These are phyloP conservation scores for Berberis thunbergii DNA, from an alignment of 164 flowering plant genomes.

Conservation along the genomic window DNA sequence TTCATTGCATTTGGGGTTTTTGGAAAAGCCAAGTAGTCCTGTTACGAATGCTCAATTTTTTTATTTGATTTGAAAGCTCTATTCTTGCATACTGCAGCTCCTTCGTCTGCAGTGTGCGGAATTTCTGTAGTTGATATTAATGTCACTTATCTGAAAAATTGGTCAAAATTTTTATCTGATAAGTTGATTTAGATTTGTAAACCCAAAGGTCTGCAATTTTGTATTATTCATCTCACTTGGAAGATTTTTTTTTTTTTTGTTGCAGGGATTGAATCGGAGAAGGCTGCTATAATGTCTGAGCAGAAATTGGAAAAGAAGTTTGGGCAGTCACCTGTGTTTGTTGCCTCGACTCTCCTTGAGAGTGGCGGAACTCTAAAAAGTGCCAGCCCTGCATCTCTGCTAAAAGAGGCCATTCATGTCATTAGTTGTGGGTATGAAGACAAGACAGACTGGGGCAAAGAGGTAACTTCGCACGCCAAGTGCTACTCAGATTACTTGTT, in stretches of 20 bases:
- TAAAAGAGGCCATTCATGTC: slow-evolving; percentile 78
- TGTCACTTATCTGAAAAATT: neutral
- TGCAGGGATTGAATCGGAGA: slow-evolving; percentile 40
- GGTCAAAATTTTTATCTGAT: neutral
- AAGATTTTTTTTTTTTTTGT: neutral
- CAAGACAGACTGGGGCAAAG: slow-evolving; percentile 79
- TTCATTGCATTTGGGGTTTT: no score
- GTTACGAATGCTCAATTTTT: no score
- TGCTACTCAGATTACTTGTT: neutral
- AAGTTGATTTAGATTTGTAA: neutral
- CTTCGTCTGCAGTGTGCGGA: no score
- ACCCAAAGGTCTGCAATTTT: neutral
- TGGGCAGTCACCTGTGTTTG: slow-evolving; percentile 70
- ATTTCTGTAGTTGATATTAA: neutral
- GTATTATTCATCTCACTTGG: neutral
- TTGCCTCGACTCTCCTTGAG: slow-evolving; percentile 54
- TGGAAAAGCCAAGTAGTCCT: no score
- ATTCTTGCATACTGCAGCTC: no score
- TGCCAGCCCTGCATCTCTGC: slow-evolving; percentile 47
- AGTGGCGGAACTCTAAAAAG: slow-evolving; percentile 43
- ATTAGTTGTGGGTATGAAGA: slow-evolving; percentile 78
- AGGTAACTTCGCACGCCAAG: slow-evolving; percentile 25
- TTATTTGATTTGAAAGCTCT: no score
- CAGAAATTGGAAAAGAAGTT: slow-evolving; percentile 53
- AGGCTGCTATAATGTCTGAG: slow-evolving; percentile 29